phyloP scores from a whole-genome alignment of 208 protist species.

The Leishmania arabica region DNA sequence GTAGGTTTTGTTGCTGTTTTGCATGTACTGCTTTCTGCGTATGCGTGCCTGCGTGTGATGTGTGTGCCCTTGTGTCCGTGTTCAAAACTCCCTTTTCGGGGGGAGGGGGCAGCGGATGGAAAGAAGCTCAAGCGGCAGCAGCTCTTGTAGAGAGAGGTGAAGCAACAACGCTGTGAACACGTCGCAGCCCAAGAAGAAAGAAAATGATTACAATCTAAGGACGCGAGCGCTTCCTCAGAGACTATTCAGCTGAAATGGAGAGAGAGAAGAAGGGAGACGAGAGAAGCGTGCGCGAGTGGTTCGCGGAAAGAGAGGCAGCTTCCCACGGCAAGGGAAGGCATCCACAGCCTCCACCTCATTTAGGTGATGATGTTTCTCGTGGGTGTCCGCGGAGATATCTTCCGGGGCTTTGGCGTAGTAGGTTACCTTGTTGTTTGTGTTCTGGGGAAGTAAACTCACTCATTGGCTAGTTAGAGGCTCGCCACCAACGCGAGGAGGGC shows the following conservation, averaged over 20 bases:
- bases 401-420: neutral
- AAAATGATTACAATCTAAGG: neutral
- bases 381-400: neutral
- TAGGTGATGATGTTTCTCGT: neutral
- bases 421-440: neutral
- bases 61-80: too few relatives aligned
- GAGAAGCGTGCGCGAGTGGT: neutral
- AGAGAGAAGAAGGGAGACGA: neutral
- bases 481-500: neutral
- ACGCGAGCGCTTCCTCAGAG: neutral
- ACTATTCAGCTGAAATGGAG: neutral
- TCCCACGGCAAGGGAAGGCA: neutral
- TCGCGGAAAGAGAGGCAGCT: neutral
- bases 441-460: neutral
- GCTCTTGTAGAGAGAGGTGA: neutral
- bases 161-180: neutral
- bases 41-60: neutral
- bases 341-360: neutral
- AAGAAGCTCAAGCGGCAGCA: neutral
- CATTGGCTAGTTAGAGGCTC: neutral
- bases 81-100: neutral
- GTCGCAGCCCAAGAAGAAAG: neutral
- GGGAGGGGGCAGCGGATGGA: neutral
- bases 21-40: neutral
- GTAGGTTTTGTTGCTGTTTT: neutral